phyloP scores from a whole-genome alignment of 169 alveolate species.

The Cryptosporidium canis region DNA sequence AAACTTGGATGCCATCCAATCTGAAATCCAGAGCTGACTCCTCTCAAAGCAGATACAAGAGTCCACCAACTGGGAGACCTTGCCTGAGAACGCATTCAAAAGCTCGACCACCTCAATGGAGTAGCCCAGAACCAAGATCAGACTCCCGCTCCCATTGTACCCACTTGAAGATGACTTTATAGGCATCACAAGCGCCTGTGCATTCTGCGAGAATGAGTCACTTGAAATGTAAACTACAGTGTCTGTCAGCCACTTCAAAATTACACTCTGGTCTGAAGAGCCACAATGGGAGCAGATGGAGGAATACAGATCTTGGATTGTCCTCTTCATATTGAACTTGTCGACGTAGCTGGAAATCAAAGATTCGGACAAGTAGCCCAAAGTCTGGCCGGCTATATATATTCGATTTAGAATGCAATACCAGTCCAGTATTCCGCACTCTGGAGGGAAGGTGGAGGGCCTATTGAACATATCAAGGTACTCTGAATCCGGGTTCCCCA shows the following conservation, averaged over 20 bases:
- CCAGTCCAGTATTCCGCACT: conserved; percentile 53
- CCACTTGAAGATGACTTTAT: conserved; percentile 6
- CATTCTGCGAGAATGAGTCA: background rate
- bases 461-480: conserved; percentile 27
- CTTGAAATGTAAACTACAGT: conserved; percentile 4
- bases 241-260: conserved; percentile 49
- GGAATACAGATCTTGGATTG: conserved; percentile 22
- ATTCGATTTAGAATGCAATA: conserved; percentile 39
- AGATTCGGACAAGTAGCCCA: conserved; percentile 15
- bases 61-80: background rate
- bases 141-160: background rate
- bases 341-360: conserved; percentile 9
- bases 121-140: conserved; percentile 37
- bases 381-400: conserved; percentile 16
- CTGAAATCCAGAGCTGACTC: background rate
- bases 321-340: conserved; percentile 52
- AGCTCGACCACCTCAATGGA: conserved; percentile 53
- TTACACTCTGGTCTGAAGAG: conserved; percentile 1
- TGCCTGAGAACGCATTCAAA: conserved; percentile 55
- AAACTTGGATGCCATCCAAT: background rate
- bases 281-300: conserved; percentile 29
- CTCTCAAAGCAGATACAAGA: conserved; percentile 21
- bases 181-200: conserved; percentile 30
- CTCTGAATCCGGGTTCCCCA: conserved; percentile 5
- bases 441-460: conserved; percentile 42